Base-by-base conservation (phyloP, 371 early-diverging fungal species). In the Mortierella sp. region DNA sequence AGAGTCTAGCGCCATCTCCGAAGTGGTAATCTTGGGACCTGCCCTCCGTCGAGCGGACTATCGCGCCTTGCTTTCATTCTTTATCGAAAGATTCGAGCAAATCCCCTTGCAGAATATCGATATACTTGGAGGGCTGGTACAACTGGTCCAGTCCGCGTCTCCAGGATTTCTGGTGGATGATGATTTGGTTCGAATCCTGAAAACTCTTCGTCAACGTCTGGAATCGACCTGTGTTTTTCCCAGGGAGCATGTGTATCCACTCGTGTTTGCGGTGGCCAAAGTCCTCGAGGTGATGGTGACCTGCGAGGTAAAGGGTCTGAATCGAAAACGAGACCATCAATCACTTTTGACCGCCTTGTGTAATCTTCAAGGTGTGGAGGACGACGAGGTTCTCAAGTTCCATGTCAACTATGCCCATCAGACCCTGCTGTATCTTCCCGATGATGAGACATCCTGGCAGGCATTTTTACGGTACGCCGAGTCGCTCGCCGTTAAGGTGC, bases 261-360 rank as follows among this genome's bases (percentile, higher is more conserved):
- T 45, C 2, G 24, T 63, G 4, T 8, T 48, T 28, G 65, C 58
- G 11, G 34, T 63, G 13, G 24, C 60, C 19, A 63, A 75, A 38
- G 44, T 78, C 21, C 45, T 78, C 0, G 78, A 78, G 50, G 78
- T 65, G n/a, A 78, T 78, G 73, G 68, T 52, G 21, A 52, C 52
- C 8, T 7, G 21, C 26, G 31, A 73, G 14, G 65, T 78, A 14
- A n/a, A 58, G 38, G 78, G 58, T 34, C 24, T 73, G 42, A 42
- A 73, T 34, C 78, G 78, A 19, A 10, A 42, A 2, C 38, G 48
- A 19, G 38, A 38, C 16, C 73, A 63, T n/a, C 52, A 78, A 19
- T n/a, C 73, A 1, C 54, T 78, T 24, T 38, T 57, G 13, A 45
- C 19, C 8, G 42, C 26, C 11, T 44, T 73, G 24, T 31, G 47